Conservation (phyloP, 805 yeast species). For the Crinitomyces ghanaensis region DNA sequence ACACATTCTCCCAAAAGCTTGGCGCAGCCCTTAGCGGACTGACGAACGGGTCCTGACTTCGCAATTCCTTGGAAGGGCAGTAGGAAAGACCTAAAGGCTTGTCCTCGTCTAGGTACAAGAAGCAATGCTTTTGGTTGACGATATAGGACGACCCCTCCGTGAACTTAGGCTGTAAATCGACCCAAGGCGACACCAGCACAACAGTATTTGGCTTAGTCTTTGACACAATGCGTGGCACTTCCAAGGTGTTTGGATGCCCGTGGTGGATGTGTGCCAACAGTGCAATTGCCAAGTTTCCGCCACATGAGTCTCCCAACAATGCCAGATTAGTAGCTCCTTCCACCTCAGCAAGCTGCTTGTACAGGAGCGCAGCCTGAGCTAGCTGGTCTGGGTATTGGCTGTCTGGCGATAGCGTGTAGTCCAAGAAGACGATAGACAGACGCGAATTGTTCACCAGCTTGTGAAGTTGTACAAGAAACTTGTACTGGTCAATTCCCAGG, state of each 20-base stretch:
- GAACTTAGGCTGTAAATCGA: slow-evolving; percentile 6
- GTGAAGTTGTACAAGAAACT: slow-evolving; percentile 1
- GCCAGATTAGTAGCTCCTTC: slow-evolving; percentile 4
- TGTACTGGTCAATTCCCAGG: not conserved
- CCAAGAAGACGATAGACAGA: slow-evolving; percentile 6
- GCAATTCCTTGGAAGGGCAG: slow-evolving; percentile 2
- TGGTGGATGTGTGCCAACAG: slow-evolving; percentile 4
- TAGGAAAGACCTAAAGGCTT: slow-evolving; percentile 1
- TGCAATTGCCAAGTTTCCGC: slow-evolving; percentile 7
- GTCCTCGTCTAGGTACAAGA: too few species aligned
- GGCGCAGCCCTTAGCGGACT: slow-evolving; percentile 2
- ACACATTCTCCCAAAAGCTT: slow-evolving; percentile 5
- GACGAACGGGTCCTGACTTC: slow-evolving; percentile 2
- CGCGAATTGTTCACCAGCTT: slow-evolving; percentile 2
- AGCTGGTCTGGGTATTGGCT: slow-evolving; percentile 4
- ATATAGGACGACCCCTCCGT: too few species aligned
- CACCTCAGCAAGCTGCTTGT: slow-evolving; percentile 4
- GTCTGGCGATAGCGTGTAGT: slow-evolving; percentile 6
- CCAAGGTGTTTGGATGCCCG: not conserved
- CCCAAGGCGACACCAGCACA: slow-evolving; percentile 7
- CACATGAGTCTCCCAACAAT: slow-evolving; percentile 8
- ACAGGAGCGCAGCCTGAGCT: slow-evolving; percentile 4
- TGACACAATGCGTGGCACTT: slow-evolving; percentile 1
- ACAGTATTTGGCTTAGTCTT: slow-evolving; percentile 1
- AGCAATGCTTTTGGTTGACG: too few species aligned